Evolutionary conservation across 2,329 filamentous ascomycete species (phyloP).

Genomic region (Fusarium citri): DNA sequence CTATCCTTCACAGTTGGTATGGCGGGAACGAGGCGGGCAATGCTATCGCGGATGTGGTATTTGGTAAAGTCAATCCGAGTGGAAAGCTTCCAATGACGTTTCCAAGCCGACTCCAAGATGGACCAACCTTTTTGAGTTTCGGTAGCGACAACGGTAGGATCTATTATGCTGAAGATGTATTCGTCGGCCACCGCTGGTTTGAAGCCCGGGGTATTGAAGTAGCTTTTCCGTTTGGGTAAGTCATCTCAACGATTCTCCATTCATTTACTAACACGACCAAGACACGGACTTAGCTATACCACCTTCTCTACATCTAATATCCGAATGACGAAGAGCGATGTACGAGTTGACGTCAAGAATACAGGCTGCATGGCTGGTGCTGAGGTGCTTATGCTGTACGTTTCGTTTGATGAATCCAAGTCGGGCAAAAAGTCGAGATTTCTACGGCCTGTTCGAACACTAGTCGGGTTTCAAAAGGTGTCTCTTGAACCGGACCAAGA

Average conservation of each 20-base stretch:
- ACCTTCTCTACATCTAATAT: slow-evolving; percentile 4
- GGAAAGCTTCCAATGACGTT: slow-evolving; percentile 26
- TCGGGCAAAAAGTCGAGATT: slow-evolving; percentile 15
- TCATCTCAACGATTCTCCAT: rapidly evolving
- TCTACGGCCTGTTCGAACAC: slow-evolving; percentile 1
- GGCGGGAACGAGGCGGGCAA: slow-evolving; percentile 29
- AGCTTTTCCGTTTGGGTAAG: slow-evolving; percentile 28
- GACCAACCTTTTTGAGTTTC: slow-evolving; percentile 16
- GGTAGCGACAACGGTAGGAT: slow-evolving; percentile 21
- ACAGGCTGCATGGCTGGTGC: slow-evolving; percentile 1
- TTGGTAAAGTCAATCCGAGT: slow-evolving; percentile 27
- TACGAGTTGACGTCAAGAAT: slow-evolving; percentile 5
- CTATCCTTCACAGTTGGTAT: slow-evolving; percentile 33
- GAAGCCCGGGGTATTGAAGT: slow-evolving; percentile 10
- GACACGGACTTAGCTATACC: slow-evolving; percentile 29
- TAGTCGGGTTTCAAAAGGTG: slow-evolving; percentile 8
- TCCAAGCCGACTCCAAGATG: slow-evolving; percentile 11
- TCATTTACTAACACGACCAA: neutral
- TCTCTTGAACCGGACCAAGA: neutral
- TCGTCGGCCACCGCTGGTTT: slow-evolving; percentile 31
- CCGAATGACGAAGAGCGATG: rapidly evolving
- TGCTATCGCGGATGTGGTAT: slow-evolving; percentile 21
- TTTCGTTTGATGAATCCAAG: neutral
- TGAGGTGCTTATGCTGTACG: slow-evolving; percentile 22
- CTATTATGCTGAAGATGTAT: slow-evolving; percentile 28